Evolutionary conservation across 1,139 yeast species (phyloP), one percentile per base, ranked within the genome.

Genomic region (Wickerhamomyces sp.): DNA sequence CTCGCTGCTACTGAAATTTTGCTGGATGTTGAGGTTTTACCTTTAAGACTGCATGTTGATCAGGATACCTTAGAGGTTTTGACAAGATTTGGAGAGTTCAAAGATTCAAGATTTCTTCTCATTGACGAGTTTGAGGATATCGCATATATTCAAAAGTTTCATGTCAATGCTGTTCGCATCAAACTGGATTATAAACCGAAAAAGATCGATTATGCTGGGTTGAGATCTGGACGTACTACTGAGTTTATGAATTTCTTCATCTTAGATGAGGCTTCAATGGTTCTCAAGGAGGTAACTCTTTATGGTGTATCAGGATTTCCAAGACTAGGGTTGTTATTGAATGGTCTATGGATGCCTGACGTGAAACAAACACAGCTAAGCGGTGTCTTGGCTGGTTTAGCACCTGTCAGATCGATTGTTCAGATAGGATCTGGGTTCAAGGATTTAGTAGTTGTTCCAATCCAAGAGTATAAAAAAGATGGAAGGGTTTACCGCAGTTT

Each of bases 101-200:
- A 79, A 55, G 96, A 88, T 59, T 67, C 72, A 10, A 66, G 96
- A 48, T 86, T 86, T 59, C 70, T 73, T 4, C 66, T 81, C n/a
- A 71, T 82, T 37, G 72, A 75, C 43, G 71, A 66, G 13, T 67
- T 64, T 44, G 80, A 75, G 15, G 95, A 87, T 51, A 75, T 77
- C 6, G 61, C 81, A 1, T 91, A 78, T 57, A 71, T 90, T 36
- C 91, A 88, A 56, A 80, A 79, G 58, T 75, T 90, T 41, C 78
- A 78, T 43, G 73, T 89, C 15, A 72, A 77, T 44, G 73, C 84
- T 0, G 67, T 93, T 1, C 76, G 75, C 42, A 64, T 94, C 34
- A 82, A 83, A 52, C 69, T 93, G 37, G 99, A 93, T 63, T 94
- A 93, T 64, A 91, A 90, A 61, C 99, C 99, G 0, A 91, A 90